A percentile compares a stretch with the other conserved stretches of the same genome.
Evolutionary conservation across 441 rosid genomes (phyloP).

Genomic region (Erodium trifolium): DNA sequence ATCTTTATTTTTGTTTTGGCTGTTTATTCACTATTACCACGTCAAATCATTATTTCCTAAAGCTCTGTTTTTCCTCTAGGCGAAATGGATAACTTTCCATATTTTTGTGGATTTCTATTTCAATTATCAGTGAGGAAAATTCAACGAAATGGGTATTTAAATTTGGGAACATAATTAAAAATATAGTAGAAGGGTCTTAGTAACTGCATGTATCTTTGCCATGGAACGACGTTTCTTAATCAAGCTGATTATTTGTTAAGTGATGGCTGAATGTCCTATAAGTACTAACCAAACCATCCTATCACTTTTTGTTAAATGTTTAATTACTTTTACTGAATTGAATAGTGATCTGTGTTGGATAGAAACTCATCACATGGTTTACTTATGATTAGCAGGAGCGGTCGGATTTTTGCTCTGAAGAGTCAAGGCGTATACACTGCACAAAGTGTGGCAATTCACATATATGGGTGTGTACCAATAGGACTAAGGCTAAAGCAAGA

Average conservation of each 20-base stretch:
- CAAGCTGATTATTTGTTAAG: neutral
- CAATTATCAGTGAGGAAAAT: no score
- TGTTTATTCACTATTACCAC: no score
- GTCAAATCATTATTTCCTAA: neutral
- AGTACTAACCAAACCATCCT: neutral
- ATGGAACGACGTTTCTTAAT: neutral
- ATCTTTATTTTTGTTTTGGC: neutral
- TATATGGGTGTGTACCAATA: constrained; percentile 91
- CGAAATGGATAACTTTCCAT: no score
- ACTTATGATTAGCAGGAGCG: constrained; percentile 37
- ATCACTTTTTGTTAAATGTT: neutral
- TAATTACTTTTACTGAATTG: neutral
- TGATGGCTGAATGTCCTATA: neutral
- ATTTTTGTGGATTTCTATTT: no score
- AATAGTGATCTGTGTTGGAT: neutral
- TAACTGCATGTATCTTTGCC: neutral
- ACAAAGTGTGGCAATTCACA: constrained; percentile 89
- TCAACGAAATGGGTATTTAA: neutral
- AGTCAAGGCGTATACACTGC: constrained; percentile 95
- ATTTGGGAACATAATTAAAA: neutral
- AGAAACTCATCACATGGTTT: constrained; percentile 5
- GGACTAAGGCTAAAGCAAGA: constrained; percentile 83
- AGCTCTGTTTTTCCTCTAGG: no score
- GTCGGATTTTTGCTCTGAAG: constrained; percentile 67
- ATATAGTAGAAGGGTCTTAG: neutral